Evolutionary conservation across 2,329 filamentous ascomycete genomes (phyloP), one percentile per base, ranked within the genome.

Genomic region (Lachnellula occidentalis): DNA sequence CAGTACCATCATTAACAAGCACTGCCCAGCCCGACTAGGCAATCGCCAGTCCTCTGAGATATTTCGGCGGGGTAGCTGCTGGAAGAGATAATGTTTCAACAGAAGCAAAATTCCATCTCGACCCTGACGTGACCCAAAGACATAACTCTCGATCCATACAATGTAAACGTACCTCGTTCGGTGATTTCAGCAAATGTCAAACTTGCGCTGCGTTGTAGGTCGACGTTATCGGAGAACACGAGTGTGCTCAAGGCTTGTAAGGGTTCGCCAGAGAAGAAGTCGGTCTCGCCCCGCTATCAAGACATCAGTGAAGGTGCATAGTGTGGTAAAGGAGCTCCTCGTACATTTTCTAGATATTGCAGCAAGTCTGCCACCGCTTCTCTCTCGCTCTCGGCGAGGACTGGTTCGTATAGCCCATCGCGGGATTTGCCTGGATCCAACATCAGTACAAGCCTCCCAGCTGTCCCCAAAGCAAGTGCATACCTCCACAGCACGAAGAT

Each of bases 151-250:
- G 21, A 21, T 15, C 17, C 22, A 14, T 11, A 41, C 14, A 37
- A 12, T n/a, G 8, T 51, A 41, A 46, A 71, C 78, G 66, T 80
- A 96, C 94, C 92, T 90, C 92, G 78, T 74, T 99, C 94, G 39
- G 94, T 99, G 64, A 99, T 99, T 72, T 99, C 94, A 57, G 94
- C 94, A 78, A 99, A 99, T 2, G 94, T 99, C 72, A 99, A 82
- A 72, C 92, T 97, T 51, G 94, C 94, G 75, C 94, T 97, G 62
- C 94, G 83, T 76, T 99, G 94, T 51, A 99, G 80, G 71, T 99
- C 94, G 70, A 99, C 92, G 75, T 99, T 99, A 73, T 97, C 92
- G 55, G 94, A 99, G 72, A 96, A 99, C 55, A 99, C 94, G 24
- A 99, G 82, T 12, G 92, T 99, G 73, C 90, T 96, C 54, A 99